phyloP scores from a whole-genome alignment of 2,329 filamentous ascomycete species.

The Periconia digitata region DNA sequence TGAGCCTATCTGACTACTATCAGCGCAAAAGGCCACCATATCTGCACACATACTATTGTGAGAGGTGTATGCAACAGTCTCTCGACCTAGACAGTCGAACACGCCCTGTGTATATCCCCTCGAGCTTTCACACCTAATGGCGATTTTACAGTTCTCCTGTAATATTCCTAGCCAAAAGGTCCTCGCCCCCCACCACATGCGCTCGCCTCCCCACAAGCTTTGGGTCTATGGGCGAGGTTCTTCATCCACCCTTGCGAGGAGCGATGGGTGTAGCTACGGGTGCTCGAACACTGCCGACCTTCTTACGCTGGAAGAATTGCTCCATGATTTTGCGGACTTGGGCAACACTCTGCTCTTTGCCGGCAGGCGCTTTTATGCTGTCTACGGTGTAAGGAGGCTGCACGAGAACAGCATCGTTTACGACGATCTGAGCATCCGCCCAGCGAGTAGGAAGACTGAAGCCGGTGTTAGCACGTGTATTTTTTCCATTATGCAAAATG shows the following conservation, averaged over 20 bases:
- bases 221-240: background rate
- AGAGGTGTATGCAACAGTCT: background rate
- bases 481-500: background rate
- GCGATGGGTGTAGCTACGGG: slow-evolving; percentile 35
- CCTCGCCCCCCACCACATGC: background rate
- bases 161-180: background rate
- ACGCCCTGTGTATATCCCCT: background rate
- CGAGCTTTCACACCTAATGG: background rate
- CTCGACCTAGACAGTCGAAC: background rate
- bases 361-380: slow-evolving; percentile 52
- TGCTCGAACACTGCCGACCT: slow-evolving; percentile 21
- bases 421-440: slow-evolving; percentile 61
- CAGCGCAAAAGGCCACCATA: background rate
- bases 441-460: slow-evolving; percentile 58
- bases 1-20: background rate
- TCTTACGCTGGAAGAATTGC: slow-evolving; percentile 48
- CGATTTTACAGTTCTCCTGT: background rate
- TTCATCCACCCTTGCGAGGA: slow-evolving; percentile 32
- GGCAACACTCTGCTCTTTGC: slow-evolving; percentile 45
- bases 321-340: slow-evolving; percentile 52
- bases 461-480: background rate
- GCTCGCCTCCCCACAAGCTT: slow-evolving; percentile 9
- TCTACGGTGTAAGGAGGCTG: slow-evolving; percentile 60
- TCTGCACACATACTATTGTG: background rate
- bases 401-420: slow-evolving; percentile 63